These are phyloP conservation scores for Musa troglodytarum DNA, from an alignment of 176 grass and related monocot genomes.

Conservation along the genomic window DNA sequence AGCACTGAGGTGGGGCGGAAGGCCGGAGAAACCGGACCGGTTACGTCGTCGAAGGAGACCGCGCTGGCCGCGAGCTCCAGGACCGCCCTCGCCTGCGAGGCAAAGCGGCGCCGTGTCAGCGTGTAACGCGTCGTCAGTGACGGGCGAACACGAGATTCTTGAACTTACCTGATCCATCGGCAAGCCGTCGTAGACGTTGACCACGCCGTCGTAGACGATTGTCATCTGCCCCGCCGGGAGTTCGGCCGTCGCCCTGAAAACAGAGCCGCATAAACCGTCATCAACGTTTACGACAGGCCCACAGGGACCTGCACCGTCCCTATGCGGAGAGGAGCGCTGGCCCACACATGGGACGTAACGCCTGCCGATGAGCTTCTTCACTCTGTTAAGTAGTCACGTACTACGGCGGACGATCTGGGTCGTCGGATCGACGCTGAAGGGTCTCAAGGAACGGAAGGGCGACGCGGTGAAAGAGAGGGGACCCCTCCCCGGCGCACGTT, in stretches of 20 bases:
- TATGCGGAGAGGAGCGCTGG: background rate
- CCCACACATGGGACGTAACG: background rate
- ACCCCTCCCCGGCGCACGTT: background rate
- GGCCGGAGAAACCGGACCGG: background rate
- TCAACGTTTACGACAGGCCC: background rate
- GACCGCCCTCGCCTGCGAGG: conserved; percentile 2
- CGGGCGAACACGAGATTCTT: background rate
- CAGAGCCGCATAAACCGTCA: background rate
- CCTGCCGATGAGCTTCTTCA: background rate
- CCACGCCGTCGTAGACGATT: conserved; percentile 6
- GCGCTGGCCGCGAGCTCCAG: conserved; percentile 7
- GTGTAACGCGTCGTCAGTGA: background rate
- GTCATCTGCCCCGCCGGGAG: conserved; percentile 2
- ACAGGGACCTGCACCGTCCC: no score
- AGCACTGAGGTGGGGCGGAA: background rate
- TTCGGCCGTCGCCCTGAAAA: conserved; percentile 4
- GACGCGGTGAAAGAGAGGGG: background rate
- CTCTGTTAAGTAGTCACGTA: background rate
- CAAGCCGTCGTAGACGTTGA: conserved; percentile 5
- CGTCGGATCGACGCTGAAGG: background rate
- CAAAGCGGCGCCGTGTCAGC: background rate
- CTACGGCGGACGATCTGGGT: background rate
- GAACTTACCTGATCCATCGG: background rate
- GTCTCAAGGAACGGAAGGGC: background rate
- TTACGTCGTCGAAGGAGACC: background rate